These are phyloP conservation scores for Glonium stellatum DNA, from an alignment of 495 filamentous ascomycete genomes.

Conservation along the genomic window DNA sequence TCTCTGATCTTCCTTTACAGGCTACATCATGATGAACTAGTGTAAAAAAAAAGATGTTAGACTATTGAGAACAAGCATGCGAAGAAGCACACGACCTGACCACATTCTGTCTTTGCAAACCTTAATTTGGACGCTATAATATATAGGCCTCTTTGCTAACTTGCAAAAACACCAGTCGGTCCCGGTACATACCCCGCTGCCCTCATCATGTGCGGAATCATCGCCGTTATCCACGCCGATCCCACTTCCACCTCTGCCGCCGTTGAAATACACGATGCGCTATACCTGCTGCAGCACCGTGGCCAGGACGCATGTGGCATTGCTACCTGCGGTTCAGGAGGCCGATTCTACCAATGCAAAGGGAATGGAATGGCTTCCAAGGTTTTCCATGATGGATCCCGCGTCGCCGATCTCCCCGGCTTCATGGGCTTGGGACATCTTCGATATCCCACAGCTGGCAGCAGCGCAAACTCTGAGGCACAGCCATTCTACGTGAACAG, in stretches of 20 bases:
- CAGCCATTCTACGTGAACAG: slow-evolving; percentile 93
- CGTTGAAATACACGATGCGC: slow-evolving; percentile 77
- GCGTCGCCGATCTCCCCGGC: slow-evolving; percentile 71
- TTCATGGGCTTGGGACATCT: slow-evolving; percentile 87
- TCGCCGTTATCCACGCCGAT: slow-evolving; percentile 72
- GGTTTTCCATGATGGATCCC: slow-evolving; percentile 74
- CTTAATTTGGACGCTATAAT: not conserved
- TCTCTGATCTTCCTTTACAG: no score
- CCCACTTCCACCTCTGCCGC: slow-evolving; percentile 49
- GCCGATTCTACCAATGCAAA: slow-evolving; percentile 83
- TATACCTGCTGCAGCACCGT: slow-evolving; percentile 80
- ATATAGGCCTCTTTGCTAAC: not conserved
- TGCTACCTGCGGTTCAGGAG: slow-evolving; percentile 66
- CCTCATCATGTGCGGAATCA: slow-evolving; percentile 74
- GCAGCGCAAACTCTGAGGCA: slow-evolving; percentile 70
- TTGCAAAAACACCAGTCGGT: not conserved
- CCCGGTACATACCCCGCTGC: not conserved
- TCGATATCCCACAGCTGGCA: slow-evolving; percentile 86
- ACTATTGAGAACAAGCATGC: slow-evolving; percentile 20
- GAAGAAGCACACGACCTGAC: slow-evolving; percentile 20
- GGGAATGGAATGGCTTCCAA: slow-evolving; percentile 87
- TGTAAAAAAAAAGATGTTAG: slow-evolving; percentile 29
- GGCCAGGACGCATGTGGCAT: slow-evolving; percentile 93
- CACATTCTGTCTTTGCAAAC: slow-evolving; percentile 1
- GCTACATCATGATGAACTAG: slow-evolving; percentile 15